These are phyloP conservation scores for Escallonia herrerae DNA, from an alignment of 129 eudicot genomes.

Conservation along the genomic window DNA sequence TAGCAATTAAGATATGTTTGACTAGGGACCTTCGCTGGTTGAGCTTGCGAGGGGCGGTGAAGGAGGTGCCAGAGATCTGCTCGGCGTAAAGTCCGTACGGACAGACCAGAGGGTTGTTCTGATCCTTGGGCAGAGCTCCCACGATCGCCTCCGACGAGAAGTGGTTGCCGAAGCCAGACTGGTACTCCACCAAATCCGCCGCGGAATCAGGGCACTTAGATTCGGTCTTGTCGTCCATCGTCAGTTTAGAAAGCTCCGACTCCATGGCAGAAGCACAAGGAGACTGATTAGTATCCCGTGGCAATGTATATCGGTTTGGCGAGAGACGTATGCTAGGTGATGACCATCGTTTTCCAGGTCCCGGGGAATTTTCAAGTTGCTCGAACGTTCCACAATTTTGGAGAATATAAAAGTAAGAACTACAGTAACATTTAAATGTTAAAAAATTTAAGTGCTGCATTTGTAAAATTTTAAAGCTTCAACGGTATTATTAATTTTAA, in stretches of 20 bases:
- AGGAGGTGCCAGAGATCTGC: constrained; percentile 94
- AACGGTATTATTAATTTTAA: too few relatives aligned
- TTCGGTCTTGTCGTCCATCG: constrained; percentile 13
- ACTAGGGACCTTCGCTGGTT: constrained; percentile 58
- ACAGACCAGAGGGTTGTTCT: constrained; percentile 80
- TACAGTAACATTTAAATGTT: too few relatives aligned
- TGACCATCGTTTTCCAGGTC: too few relatives aligned
- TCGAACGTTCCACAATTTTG: too few relatives aligned
- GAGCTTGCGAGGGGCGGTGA: constrained; percentile 81
- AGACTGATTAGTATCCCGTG: too few relatives aligned
- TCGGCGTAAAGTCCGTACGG: constrained; percentile 94
- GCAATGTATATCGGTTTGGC: too few relatives aligned
- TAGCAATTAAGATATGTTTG: neutral
- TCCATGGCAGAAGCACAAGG: neutral
- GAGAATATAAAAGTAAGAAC: too few relatives aligned
- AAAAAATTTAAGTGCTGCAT: too few relatives aligned
- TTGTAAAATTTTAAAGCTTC: too few relatives aligned
- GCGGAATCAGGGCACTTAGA: constrained; percentile 26
- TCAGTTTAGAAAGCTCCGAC: neutral
- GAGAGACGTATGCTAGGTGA: too few relatives aligned
- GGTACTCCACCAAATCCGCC: constrained; percentile 48
- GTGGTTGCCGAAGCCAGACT: constrained; percentile 81
- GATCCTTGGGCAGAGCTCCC: constrained; percentile 81
- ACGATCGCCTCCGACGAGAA: constrained; percentile 78
- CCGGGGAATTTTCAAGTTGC: too few relatives aligned